Base-by-base conservation (phyloP, 1,284 basidiomycete genomes). In the Coniferiporia weirii region DNA sequence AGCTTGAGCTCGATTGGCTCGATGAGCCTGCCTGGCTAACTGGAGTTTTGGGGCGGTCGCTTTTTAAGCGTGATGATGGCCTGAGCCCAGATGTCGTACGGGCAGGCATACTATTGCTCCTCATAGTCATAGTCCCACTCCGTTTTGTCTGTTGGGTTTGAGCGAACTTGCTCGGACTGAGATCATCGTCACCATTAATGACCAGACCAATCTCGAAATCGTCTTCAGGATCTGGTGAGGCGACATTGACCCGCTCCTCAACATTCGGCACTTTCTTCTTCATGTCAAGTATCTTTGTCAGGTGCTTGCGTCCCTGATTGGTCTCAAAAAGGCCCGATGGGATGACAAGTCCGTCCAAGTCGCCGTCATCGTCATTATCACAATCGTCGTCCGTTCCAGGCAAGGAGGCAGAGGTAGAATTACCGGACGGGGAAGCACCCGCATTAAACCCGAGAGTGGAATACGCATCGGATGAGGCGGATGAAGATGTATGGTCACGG, bases 191-290 rank as follows among this genome's bases (percentile, higher is more conserved):
- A 61, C 89, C 87, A 66, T 86, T 84, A 66, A 93, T 85, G 64
- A 91, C 79, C 55, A 93, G 82, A 27, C 89, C 91, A 64, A 80
- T 81, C 71, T 93, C 90, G 63, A 90, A 91, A 69, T 91, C 86
- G 62, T 91, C 89, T 66, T 91, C 89, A 12, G 84, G 82, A 69
- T 88, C 81, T 12, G 82, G 79, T 59, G 73, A 78, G 13, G 81
- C 74, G 13, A 81, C 68, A 65, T 83, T 86, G 65, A 79, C 68
- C 13, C 71, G 76, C 52, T 77, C 77, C 61, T 77, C 79, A 20
- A 72, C 69, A 52, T 75, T 68, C 17, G 76, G 76, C 7, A 78
- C 75, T 67, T 81, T 84, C 76, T 87, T 88, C 78, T 88, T 90
- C 69, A 77, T 74, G 68, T 92, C 89, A 48, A 92, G 78, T 40